These are phyloP conservation scores for Coemansia sp. DNA, from an alignment of 192 early-diverging fungal genomes.

Conservation along the genomic window DNA sequence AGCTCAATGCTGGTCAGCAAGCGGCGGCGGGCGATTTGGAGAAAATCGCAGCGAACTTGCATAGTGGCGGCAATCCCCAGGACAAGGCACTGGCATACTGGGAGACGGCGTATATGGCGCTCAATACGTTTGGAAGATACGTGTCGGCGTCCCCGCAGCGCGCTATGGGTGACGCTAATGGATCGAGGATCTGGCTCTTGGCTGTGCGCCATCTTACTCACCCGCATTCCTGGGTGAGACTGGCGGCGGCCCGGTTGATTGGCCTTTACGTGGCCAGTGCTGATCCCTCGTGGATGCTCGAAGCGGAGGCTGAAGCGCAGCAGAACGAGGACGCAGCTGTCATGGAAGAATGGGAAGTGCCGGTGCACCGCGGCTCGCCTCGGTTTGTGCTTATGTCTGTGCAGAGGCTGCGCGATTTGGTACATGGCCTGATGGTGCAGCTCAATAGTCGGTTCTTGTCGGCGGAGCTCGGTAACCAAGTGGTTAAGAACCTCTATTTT, in stretches of 20 bases:
- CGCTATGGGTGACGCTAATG: constrained; percentile 53
- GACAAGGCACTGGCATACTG: constrained; percentile 68
- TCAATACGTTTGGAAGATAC: constrained; percentile 77
- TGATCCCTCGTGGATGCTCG: constrained; percentile 59
- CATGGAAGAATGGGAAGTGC: constrained; percentile 32
- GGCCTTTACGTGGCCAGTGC: constrained; percentile 78
- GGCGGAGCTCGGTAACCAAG: constrained; percentile 81
- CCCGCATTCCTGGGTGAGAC: constrained; percentile 91
- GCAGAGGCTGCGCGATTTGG: constrained; percentile 58
- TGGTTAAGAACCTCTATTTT: constrained; percentile 95
- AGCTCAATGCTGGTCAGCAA: constrained; percentile 26
- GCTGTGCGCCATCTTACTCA: constrained; percentile 72
- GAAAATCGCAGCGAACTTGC: constrained; percentile 56
- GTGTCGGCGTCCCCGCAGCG: constrained; percentile 60
- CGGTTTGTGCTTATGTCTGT: constrained; percentile 38
- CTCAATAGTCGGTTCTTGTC: constrained; percentile 68
- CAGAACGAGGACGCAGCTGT: background rate
- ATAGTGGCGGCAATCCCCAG: constrained; percentile 35
- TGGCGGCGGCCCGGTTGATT: constrained; percentile 68
- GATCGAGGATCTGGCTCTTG: constrained; percentile 68
- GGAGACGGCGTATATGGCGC: constrained; percentile 84
- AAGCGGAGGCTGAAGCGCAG: constrained; percentile 30
- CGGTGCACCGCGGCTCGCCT: constrained; percentile 22
- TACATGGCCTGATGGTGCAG: constrained; percentile 61
- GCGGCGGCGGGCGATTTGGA: constrained; percentile 43